Conservation (phyloP, 257 asterid species). For the Salvia miltiorrhiza region DNA sequence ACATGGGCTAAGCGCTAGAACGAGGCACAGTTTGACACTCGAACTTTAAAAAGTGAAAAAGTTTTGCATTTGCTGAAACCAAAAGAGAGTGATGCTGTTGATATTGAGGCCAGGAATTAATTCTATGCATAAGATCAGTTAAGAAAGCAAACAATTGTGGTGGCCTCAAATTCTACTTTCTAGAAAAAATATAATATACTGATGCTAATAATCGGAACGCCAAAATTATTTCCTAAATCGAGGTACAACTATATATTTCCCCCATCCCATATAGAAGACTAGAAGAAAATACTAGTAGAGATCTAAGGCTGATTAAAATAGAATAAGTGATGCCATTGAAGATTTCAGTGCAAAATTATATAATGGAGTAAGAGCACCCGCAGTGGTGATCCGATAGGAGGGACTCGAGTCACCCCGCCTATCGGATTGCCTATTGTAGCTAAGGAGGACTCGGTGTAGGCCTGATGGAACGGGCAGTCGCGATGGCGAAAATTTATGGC, state of each 20-base stretch:
- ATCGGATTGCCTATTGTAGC: too few relatives aligned
- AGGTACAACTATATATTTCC: constrained; percentile 50
- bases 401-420: too few relatives aligned
- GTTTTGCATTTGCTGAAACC: not conserved
- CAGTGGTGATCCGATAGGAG: too few relatives aligned
- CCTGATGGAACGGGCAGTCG: too few relatives aligned
- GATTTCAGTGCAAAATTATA: not conserved
- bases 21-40: not conserved
- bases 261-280: constrained; percentile 84
- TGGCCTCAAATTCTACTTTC: not conserved
- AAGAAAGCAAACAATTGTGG: not conserved
- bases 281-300: constrained; percentile 69
- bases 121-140: not conserved
- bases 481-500: too few relatives aligned
- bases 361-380: not conserved
- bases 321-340: not conserved
- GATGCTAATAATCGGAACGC: not conserved
- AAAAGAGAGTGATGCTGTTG: not conserved
- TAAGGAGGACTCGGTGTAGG: too few relatives aligned
- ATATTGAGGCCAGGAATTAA: not conserved
- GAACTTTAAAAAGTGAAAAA: not conserved
- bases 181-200: not conserved
- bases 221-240: constrained; percentile 49
- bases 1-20: too few relatives aligned
- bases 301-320: constrained; percentile 43